Conservation (phyloP, 495 filamentous ascomycete genomes). For the Xylaria telfairii region DNA sequence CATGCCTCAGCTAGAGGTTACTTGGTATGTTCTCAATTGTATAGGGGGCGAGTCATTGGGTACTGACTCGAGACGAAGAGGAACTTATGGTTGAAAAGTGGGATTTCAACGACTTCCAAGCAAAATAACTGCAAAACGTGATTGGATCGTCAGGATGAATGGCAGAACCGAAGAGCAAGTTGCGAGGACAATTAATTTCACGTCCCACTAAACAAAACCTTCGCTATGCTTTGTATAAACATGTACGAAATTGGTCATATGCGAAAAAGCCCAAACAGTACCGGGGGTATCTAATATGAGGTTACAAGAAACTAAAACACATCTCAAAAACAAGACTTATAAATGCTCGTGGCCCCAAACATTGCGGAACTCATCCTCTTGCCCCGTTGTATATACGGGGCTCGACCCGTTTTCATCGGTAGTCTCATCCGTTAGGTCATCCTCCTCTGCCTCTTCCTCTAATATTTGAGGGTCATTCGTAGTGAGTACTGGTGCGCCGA, state of each 20-base stretch:
- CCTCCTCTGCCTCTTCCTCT: constrained; percentile 40
- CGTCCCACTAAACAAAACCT: constrained; percentile 8
- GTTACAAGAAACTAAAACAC: constrained; percentile 24
- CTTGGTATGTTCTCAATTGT: not conserved
- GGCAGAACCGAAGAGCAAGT: not conserved
- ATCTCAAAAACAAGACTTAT: constrained; percentile 26
- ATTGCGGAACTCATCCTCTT: constrained; percentile 46
- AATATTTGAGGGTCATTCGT: constrained; percentile 40
- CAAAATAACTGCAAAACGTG: not conserved
- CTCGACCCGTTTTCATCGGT: constrained; percentile 25
- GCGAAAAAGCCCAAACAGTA: constrained; percentile 29
- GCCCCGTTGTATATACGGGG: constrained; percentile 34
- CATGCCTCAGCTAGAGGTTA: not conserved
- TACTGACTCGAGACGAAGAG: not conserved
- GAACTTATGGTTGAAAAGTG: not conserved
- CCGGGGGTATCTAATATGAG: constrained; percentile 41
- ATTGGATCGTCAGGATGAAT: not conserved
- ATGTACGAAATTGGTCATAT: constrained; percentile 19
- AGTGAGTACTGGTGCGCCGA: constrained; percentile 37
- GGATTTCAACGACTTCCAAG: not conserved
- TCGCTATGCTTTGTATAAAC: constrained; percentile 17
- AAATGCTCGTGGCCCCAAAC: constrained; percentile 43
- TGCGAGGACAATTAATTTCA: constrained; percentile 16
- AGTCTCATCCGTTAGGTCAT: constrained; percentile 30
- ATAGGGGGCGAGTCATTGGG: not conserved